These are phyloP conservation scores for Hirsutella rhossiliensis DNA, from an alignment of 2,329 filamentous ascomycete species.

Conservation along the genomic window DNA sequence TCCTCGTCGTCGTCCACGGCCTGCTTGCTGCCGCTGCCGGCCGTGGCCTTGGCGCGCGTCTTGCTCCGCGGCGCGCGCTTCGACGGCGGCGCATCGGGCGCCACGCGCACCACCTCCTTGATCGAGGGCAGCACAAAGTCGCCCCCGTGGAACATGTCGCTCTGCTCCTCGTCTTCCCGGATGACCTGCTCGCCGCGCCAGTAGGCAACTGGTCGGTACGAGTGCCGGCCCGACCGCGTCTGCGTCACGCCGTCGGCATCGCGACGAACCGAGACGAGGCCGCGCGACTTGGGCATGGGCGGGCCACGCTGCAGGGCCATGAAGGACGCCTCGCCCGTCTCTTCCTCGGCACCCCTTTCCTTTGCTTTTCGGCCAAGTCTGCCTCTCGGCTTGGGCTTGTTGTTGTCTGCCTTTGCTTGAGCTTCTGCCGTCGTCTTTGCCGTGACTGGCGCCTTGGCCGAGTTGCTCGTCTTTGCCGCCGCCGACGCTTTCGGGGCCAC, in stretches of 20 bases:
- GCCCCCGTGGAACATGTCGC: conserved; percentile 29
- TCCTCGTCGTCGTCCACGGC: conserved; percentile 36
- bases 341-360: conserved; percentile 26
- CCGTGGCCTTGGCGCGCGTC: conserved; percentile 16
- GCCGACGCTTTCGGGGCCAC: conserved; percentile 12
- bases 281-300: conserved; percentile 41
- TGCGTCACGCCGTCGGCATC: conserved; percentile 39
- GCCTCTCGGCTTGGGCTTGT: conserved; percentile 9
- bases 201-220: conserved; percentile 66
- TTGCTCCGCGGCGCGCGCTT: conserved; percentile 14
- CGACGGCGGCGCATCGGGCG: conserved; percentile 38
- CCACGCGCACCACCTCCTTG: conserved; percentile 63
- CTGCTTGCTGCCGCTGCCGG: conserved; percentile 15
- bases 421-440: conserved; percentile 4
- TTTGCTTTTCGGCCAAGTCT: conserved; percentile 19
- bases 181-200: conserved; percentile 79
- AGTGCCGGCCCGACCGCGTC: conserved; percentile 67
- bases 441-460: conserved; percentile 7
- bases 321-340: conserved; percentile 32
- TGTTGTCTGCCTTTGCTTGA: conserved; percentile 4
- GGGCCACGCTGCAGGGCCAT: conserved; percentile 40
- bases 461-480: conserved; percentile 4
- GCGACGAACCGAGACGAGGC: conserved; percentile 39
- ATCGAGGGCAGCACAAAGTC: conserved; percentile 55
- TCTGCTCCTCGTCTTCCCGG: conserved; percentile 48